These are phyloP conservation scores for Boletus barrowsii DNA, from an alignment of 768 basidiomycete genomes.

Conservation along the genomic window DNA sequence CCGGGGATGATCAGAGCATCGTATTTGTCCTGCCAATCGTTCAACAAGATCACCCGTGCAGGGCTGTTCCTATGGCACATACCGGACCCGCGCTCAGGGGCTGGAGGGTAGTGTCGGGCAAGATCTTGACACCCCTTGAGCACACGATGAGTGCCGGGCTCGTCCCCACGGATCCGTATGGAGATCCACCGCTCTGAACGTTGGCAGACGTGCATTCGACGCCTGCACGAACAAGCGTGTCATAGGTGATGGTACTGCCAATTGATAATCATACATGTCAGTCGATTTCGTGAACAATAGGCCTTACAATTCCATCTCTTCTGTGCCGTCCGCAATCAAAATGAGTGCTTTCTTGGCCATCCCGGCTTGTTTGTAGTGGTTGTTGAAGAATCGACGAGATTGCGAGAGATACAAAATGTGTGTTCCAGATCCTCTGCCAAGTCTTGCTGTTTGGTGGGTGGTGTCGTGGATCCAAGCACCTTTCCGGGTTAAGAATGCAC, in stretches of 20 bases:
- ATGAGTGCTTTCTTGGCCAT: conserved; percentile 52
- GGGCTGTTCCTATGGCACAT: conserved; percentile 12
- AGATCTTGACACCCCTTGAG: conserved; percentile 70
- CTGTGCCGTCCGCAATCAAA: conserved; percentile 77
- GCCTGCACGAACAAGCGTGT: conserved; percentile 78
- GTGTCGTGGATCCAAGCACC: not conserved
- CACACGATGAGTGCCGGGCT: conserved; percentile 54
- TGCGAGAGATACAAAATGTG: not conserved
- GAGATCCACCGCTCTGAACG: conserved; percentile 37
- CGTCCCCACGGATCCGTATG: conserved; percentile 22
- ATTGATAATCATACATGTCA: not conserved
- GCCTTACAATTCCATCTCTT: conserved; percentile 79
- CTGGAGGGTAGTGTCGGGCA: conserved; percentile 60
- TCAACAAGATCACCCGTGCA: not conserved
- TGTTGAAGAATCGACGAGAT: not conserved
- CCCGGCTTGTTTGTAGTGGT: not conserved
- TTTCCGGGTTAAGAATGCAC: not conserved
- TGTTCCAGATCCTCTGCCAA: not conserved
- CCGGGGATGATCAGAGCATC: conserved; percentile 76
- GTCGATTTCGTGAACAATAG: not conserved
- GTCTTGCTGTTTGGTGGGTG: not conserved
- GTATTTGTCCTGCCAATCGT: conserved; percentile 48
- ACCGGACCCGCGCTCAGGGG: conserved; percentile 47
- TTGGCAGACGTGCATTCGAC: conserved; percentile 64
- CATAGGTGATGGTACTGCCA: conserved; percentile 72